Evolutionary conservation across 2,329 filamentous ascomycete species (phyloP).

Genomic region (Xylariaceae sp.): DNA sequence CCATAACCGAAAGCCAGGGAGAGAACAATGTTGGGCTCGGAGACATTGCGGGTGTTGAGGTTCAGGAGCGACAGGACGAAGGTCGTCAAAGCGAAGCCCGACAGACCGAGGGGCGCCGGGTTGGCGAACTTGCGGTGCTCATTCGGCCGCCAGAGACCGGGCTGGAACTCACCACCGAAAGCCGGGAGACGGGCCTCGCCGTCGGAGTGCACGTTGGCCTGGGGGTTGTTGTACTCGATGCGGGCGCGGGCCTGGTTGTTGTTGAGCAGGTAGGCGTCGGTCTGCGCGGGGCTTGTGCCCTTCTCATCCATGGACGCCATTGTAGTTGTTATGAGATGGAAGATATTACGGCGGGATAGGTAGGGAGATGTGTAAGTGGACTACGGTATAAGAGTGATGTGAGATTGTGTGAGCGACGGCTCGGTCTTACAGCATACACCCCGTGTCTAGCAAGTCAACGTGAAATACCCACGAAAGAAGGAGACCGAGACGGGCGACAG

Average conservation of each 20-base stretch:
- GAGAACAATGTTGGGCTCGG: slow-evolving; percentile 60
- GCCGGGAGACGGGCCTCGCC: slow-evolving; percentile 44
- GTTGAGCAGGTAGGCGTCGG: not conserved
- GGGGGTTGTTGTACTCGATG: slow-evolving; percentile 30
- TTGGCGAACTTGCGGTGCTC: slow-evolving; percentile 72
- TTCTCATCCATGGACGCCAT: not conserved
- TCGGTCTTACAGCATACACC: not conserved
- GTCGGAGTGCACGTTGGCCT: slow-evolving; percentile 34
- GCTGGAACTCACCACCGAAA: slow-evolving; percentile 70
- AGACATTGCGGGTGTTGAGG: slow-evolving; percentile 57
- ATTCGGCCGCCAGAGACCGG: slow-evolving; percentile 58
- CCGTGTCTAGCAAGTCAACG: not conserved
- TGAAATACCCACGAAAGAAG: not conserved
- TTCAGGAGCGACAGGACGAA: slow-evolving; percentile 75
- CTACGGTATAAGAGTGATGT: not conserved
- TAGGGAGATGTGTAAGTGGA: not conserved
- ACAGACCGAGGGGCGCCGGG: slow-evolving; percentile 70
- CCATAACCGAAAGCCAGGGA: slow-evolving; percentile 69
- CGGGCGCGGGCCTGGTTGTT: not conserved
- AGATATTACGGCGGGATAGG: not conserved
- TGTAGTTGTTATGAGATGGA: not conserved
- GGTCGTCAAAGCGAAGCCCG: slow-evolving; percentile 75
- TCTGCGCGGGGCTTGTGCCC: not conserved
- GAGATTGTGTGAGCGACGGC: not conserved
- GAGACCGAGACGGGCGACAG: not conserved